Base-by-base conservation (phyloP, 2,329 filamentous ascomycete species). In the Colletotrichum sp. region DNA sequence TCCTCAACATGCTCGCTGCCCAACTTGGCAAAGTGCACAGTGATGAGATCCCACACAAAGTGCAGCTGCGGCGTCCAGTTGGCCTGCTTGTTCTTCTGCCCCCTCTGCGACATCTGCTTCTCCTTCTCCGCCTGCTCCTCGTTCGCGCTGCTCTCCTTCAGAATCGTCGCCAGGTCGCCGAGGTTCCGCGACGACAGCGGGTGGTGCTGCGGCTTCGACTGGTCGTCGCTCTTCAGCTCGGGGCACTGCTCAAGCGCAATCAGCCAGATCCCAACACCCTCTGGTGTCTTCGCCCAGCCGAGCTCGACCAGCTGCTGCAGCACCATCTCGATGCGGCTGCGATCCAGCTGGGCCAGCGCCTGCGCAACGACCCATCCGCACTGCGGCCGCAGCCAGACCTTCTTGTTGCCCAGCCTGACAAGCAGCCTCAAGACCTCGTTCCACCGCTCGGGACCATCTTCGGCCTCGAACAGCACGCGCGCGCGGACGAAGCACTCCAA, bases 241-340 rank as follows among this genome's bases (percentile, higher is more conserved):
- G 93, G 91, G 79, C 94, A 95, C 24, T 86, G 87, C 67, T 90
- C 90, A 77, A 91, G 89, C 3, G 94, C 90, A 7, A 92, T 90
- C 36, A 99, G 88, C 96, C 96, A 99, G 72, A 98, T 92, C 1
- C 95, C 95, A 26, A 98, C 92, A 8, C 96, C 96, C 82, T 99
- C 96, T 0, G 96, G 94, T 0, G 96, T 96, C 83, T 94, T 94
- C 10, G 93, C 92, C 65, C 98, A 87, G 12, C 94, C 93, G 10
- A 98, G 82, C 52, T 89, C 90, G 75, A 91, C 86, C 43, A 98
- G 86, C 0, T 94, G 92, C 30, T 88, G 85, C 80, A 93, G 89
- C 1, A 91, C 91, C 43, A 64, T 58, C 72, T 92, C 90, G 72
- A 89, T 86, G 79, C 90, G 84, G 71, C 28, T 24, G 21, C 65